Conservation (phyloP, 352 stramenopile genomes). For the Thalassiosira ordinaria region DNA sequence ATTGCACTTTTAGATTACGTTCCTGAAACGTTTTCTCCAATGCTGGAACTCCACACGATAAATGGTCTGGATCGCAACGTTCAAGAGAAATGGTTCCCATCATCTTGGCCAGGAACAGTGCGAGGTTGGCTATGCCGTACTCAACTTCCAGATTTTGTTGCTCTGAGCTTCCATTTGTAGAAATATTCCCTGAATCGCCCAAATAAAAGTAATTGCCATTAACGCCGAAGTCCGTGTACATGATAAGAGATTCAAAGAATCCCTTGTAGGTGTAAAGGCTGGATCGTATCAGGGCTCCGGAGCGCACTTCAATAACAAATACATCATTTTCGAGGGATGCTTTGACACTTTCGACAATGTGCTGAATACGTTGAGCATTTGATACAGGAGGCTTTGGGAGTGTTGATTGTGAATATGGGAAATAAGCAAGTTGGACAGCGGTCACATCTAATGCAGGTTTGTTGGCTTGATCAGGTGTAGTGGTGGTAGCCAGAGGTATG, state of each 20-base stretch:
- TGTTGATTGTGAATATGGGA: background rate
- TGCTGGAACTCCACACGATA: constrained; percentile 35
- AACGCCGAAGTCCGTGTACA: constrained; percentile 26
- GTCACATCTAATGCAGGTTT: background rate
- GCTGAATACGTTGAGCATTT: constrained; percentile 24
- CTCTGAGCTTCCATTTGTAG: background rate
- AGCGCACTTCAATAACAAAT: constrained; percentile 32
- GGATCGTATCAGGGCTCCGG: constrained; percentile 20
- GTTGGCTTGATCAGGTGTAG: background rate
- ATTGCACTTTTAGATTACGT: constrained; percentile 17
- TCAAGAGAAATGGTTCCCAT: constrained; percentile 39
- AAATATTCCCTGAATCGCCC: too few relatives aligned
- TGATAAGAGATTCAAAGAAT: constrained; percentile 30
- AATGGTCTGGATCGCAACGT: constrained; percentile 24
- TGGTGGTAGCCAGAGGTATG: background rate
- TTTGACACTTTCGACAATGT: constrained; percentile 21
- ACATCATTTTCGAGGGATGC: constrained; percentile 36
- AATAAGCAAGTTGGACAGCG: constrained; percentile 3
- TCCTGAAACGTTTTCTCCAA: constrained; percentile 31
- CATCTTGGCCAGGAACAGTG: constrained; percentile 45
- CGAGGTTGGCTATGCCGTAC: constrained; percentile 42
- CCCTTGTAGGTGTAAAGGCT: constrained; percentile 48
- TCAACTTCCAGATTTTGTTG: constrained; percentile 14
- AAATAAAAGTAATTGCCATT: constrained; percentile 36
- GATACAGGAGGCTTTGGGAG: constrained; percentile 5